phyloP scores from a whole-genome alignment of 176 grass and related monocot species.

The Thinopyrum elongatum region DNA sequence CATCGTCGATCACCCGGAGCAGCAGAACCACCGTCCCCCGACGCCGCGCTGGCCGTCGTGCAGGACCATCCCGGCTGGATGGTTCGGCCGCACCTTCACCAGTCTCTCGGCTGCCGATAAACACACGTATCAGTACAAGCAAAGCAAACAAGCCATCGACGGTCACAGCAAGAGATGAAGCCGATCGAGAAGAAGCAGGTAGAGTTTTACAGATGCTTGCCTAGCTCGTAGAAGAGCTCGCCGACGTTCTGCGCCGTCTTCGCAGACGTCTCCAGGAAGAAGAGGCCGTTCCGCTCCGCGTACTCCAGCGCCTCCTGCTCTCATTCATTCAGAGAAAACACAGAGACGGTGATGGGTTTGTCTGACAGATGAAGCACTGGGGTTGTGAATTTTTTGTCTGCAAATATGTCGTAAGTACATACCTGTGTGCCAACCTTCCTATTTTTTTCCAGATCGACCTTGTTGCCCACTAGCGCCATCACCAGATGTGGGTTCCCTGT shows the following conservation, averaged over 20 bases:
- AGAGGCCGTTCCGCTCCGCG: conserved; percentile 67
- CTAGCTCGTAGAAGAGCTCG: conserved; percentile 78
- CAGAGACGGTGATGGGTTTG: not conserved
- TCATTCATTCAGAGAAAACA: not conserved
- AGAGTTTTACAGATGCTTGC: conserved; percentile 2
- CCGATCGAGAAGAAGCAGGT: too few species aligned
- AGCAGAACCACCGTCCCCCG: conserved; percentile 43
- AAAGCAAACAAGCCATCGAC: too few species aligned
- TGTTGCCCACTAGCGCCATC: conserved; percentile 79
- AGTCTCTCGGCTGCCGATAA: not conserved
- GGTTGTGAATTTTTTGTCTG: not conserved
- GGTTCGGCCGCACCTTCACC: conserved; percentile 41
- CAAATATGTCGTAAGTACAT: not conserved
- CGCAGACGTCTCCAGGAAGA: conserved; percentile 67
- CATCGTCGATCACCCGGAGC: conserved; percentile 36
- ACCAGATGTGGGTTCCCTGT: conserved; percentile 66
- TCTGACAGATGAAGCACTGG: not conserved
- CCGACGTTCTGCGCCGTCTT: conserved; percentile 72
- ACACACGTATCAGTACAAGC: not conserved
- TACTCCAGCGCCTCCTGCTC: conserved; percentile 60
- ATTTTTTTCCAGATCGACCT: conserved; percentile 60
- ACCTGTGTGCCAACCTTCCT: conserved; percentile 67
- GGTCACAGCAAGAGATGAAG: too few species aligned
- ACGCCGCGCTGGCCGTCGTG: conserved; percentile 8
- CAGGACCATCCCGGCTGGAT: conserved; percentile 39